Conservation (phyloP, 176 grass and related monocot genomes). For the Triticum monococcum region DNA sequence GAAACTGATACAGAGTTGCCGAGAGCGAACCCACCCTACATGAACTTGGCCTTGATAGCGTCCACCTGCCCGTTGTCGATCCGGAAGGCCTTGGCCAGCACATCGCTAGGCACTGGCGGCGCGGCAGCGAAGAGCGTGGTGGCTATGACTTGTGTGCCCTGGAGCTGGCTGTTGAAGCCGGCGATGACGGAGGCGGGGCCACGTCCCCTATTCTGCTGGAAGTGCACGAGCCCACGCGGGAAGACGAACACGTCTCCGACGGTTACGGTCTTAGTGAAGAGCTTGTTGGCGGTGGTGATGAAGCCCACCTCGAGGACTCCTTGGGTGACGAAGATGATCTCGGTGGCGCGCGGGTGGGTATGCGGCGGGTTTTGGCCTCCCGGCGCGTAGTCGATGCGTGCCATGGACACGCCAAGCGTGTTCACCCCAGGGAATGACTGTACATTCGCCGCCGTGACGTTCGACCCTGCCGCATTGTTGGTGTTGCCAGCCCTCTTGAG, state of each 20-base stretch:
- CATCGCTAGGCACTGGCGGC: slow-evolving; percentile 36
- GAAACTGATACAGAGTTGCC: neutral
- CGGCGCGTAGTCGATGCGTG: slow-evolving; percentile 65
- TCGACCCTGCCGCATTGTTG: slow-evolving; percentile 33
- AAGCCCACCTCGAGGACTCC: slow-evolving; percentile 72
- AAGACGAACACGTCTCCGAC: slow-evolving; percentile 67
- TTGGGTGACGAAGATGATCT: slow-evolving; percentile 47
- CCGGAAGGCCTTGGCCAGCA: slow-evolving; percentile 66
- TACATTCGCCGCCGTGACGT: slow-evolving; percentile 57
- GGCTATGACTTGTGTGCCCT: slow-evolving; percentile 63
- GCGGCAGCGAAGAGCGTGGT: slow-evolving; percentile 46
- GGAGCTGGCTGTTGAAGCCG: slow-evolving; percentile 79
- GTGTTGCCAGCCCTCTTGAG: slow-evolving; percentile 45
- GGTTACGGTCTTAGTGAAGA: slow-evolving; percentile 48
- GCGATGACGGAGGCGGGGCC: slow-evolving; percentile 48
- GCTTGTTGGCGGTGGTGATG: slow-evolving; percentile 66
- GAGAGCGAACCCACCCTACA: neutral
- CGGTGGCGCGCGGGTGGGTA: slow-evolving; percentile 75
- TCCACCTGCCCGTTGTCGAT: slow-evolving; percentile 31
- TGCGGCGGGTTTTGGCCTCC: slow-evolving; percentile 64
- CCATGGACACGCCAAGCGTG: slow-evolving; percentile 67
- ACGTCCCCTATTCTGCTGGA: slow-evolving; percentile 59
- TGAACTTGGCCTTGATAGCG: slow-evolving; percentile 53
- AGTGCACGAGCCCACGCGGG: slow-evolving; percentile 61
- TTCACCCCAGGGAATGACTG: slow-evolving; percentile 51